These are phyloP conservation scores for Wickerhamiella bombiphila DNA, from an alignment of 805 yeast species.

Conservation along the genomic window DNA sequence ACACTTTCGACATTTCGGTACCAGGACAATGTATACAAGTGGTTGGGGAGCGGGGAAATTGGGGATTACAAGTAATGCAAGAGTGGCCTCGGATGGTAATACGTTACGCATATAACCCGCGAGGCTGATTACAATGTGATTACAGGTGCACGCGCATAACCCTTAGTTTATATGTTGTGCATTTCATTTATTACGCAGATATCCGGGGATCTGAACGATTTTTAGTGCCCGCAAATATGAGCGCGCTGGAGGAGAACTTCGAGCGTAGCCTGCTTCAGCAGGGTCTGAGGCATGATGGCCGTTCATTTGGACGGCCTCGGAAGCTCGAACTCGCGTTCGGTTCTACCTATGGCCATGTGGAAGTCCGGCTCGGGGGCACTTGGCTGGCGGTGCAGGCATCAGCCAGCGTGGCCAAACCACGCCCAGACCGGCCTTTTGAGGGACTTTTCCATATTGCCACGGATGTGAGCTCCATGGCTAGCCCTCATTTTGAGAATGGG, in stretches of 20 bases:
- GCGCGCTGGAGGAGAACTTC: constrained; percentile 23
- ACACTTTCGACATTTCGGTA: too few relatives aligned
- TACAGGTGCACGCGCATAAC: too few relatives aligned
- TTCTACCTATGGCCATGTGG: constrained; percentile 57
- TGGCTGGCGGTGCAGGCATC: constrained; percentile 56
- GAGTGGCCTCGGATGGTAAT: too few relatives aligned
- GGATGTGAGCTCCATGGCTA: constrained; percentile 82
- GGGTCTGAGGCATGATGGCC: constrained; percentile 53
- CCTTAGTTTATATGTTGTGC: too few relatives aligned
- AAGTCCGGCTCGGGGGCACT: constrained; percentile 65
- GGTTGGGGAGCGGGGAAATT: too few relatives aligned
- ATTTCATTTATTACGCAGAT: not conserved
- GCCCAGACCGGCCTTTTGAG: constrained; percentile 85
- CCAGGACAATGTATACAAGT: too few relatives aligned
- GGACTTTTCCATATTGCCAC: constrained; percentile 75
- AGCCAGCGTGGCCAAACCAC: constrained; percentile 64
- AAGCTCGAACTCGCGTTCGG: constrained; percentile 51
- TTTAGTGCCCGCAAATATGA: not conserved
- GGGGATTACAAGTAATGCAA: too few relatives aligned
- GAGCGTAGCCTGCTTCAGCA: constrained; percentile 43
- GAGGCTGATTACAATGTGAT: too few relatives aligned
- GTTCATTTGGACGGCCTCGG: constrained; percentile 50
- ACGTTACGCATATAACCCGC: too few relatives aligned
- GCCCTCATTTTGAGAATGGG: constrained; percentile 65
- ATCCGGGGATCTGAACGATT: not conserved